Conservation (phyloP, 1,139 yeast species). For the Lodderomyces margitis region DNA sequence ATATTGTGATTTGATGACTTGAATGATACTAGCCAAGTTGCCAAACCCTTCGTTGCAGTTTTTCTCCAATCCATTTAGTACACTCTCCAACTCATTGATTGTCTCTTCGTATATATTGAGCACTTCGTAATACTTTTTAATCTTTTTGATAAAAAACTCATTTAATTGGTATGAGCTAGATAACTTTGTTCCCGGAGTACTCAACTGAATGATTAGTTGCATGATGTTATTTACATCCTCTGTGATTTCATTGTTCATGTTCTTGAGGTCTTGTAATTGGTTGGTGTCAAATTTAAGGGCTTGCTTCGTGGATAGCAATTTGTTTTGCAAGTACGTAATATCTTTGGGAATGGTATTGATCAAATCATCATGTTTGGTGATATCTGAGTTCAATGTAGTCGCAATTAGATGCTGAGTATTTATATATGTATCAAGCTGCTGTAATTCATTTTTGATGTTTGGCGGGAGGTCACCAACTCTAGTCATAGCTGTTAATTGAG, state of each 20-base stretch:
- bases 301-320: slow-evolving; percentile 62
- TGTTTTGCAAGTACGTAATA: slow-evolving; percentile 65
- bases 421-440: slow-evolving; percentile 79
- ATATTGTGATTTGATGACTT: slow-evolving; percentile 79
- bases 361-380: slow-evolving; percentile 62
- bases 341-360: slow-evolving; percentile 85
- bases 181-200: slow-evolving; percentile 65
- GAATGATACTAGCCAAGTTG: slow-evolving; percentile 55
- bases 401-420: slow-evolving; percentile 81
- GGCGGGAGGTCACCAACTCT: slow-evolving; percentile 84
- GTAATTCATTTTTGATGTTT: slow-evolving; percentile 69
- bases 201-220: slow-evolving; percentile 61
- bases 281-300: slow-evolving; percentile 52
- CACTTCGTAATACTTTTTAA: slow-evolving; percentile 64
- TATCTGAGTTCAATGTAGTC: slow-evolving; percentile 68
- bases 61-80: slow-evolving; percentile 42
- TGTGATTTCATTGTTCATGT: slow-evolving; percentile 55
- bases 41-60: slow-evolving; percentile 47
- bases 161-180: slow-evolving; percentile 53
- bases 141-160: slow-evolving; percentile 50
- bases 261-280: slow-evolving; percentile 35
- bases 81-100: slow-evolving; percentile 66
- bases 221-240: slow-evolving; percentile 70
- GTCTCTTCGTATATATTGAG: slow-evolving; percentile 73
- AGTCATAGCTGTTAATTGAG: slow-evolving; percentile 76